A percentile compares a stretch with the other conserved stretches of the same genome.
phyloP scores from a whole-genome alignment of 192 early-diverging fungal genomes.

The Mortierella alpina region DNA sequence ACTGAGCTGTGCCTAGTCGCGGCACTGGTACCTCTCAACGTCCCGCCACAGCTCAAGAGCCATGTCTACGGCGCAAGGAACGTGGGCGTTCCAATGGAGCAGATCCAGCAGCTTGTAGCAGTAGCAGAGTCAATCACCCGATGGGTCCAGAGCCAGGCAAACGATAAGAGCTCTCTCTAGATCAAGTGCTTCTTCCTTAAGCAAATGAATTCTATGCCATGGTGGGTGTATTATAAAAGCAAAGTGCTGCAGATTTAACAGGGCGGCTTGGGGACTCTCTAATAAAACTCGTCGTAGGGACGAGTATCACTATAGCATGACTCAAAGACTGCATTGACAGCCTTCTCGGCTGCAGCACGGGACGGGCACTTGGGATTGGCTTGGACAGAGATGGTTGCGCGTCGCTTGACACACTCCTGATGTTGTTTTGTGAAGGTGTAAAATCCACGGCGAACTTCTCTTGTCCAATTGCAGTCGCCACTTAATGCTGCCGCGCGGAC shows the following conservation, averaged over 20 bases:
- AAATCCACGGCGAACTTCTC: conserved; percentile 75
- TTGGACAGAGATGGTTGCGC: conserved; percentile 82
- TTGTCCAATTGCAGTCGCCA: conserved; percentile 80
- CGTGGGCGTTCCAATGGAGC: conserved; percentile 47
- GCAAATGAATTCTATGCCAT: background rate
- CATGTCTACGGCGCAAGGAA: conserved; percentile 43
- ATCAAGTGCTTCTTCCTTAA: conserved; percentile 5
- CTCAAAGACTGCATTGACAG: conserved; percentile 88
- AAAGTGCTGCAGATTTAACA: background rate
- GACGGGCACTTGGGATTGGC: conserved; percentile 82
- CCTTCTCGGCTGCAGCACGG: conserved; percentile 83
- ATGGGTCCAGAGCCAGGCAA: conserved; percentile 26
- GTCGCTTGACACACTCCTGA: conserved; percentile 87
- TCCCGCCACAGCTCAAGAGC: conserved; percentile 41
- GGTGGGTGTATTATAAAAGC: background rate
- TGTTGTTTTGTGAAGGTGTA: conserved; percentile 82
- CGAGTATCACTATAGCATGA: conserved; percentile 94
- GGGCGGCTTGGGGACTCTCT: conserved; percentile 9
- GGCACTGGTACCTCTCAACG: conserved; percentile 28
- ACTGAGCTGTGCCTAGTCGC: conserved; percentile 48
- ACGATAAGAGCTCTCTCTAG: conserved; percentile 45
- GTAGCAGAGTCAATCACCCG: conserved; percentile 35
- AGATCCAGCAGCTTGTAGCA: conserved; percentile 33
- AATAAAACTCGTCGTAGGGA: conserved; percentile 96
- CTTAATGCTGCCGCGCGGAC: conserved; percentile 82